Conservation (phyloP, 2,329 filamentous ascomycete genomes). For the Fusarium penzigii region DNA sequence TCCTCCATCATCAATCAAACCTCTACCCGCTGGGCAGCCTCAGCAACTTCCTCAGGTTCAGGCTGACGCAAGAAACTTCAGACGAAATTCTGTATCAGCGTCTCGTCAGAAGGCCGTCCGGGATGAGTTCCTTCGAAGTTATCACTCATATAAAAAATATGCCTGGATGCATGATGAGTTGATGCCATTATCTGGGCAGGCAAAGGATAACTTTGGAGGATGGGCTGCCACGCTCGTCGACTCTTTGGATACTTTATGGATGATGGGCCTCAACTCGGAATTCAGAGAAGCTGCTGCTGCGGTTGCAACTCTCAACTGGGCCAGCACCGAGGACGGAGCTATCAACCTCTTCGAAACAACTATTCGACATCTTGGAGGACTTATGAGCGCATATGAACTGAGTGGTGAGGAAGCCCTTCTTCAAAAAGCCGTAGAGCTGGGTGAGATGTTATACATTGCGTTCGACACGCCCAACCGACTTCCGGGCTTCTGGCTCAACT, state of each 20-base stretch:
- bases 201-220: conserved; percentile 51
- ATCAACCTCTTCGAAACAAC: conserved; percentile 58
- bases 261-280: conserved; percentile 61
- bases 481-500: conserved; percentile 51
- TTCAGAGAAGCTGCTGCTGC: conserved; percentile 55
- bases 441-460: conserved; percentile 54
- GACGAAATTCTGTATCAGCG: conserved; percentile 17
- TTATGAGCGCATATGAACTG: conserved; percentile 53
- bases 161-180: conserved; percentile 59
- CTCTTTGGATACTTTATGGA: conserved; percentile 61
- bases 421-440: conserved; percentile 51
- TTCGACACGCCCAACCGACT: conserved; percentile 58
- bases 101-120: conserved; percentile 42
- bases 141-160: conserved; percentile 52
- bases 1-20: conserved; percentile 34
- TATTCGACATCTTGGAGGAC: conserved; percentile 54
- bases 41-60: conserved; percentile 34
- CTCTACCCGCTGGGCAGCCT: conserved; percentile 30
- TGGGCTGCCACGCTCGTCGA: conserved; percentile 64
- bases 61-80: conserved; percentile 26
- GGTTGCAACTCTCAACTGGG: conserved; percentile 53
- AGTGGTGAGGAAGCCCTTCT: conserved; percentile 47
- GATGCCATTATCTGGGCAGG: conserved; percentile 46
- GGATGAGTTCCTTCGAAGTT: conserved; percentile 43
- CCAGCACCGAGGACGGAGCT: conserved; percentile 41